phyloP scores from a whole-genome alignment of 768 basidiomycete genomes.

The Udeniomyces megalosporus region DNA sequence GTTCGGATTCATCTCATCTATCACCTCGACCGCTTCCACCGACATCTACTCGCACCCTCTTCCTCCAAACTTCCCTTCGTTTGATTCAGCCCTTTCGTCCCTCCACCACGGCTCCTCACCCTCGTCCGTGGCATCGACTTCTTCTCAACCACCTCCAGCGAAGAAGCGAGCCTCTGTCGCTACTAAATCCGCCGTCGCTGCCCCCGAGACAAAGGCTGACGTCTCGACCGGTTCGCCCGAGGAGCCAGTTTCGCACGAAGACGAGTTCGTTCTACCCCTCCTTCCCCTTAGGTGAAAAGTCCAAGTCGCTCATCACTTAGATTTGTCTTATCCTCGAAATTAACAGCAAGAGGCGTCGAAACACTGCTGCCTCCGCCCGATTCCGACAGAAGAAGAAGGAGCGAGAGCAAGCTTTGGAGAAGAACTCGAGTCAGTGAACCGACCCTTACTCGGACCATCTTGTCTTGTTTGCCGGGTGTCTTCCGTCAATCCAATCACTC shows the following conservation, averaged over 20 bases:
- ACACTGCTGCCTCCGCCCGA: conserved; percentile 81
- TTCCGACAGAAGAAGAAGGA: conserved; percentile 95
- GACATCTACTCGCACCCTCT: background rate
- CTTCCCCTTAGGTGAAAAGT: background rate
- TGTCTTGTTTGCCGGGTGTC: background rate
- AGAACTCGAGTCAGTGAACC: conserved; percentile 38
- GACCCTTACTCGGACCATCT: background rate
- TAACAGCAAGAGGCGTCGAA: conserved; percentile 59
- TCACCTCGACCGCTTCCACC: no score
- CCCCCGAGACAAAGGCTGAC: conserved; percentile 7
- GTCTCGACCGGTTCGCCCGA: background rate
- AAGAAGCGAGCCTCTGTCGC: no score
- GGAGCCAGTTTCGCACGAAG: conserved; percentile 6
- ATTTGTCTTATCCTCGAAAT: background rate
- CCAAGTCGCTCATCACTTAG: background rate
- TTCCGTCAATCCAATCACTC: background rate
- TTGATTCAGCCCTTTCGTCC: no score
- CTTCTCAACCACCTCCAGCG: no score
- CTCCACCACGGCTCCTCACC: background rate
- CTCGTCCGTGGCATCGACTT: background rate
- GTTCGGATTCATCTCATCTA: conserved; percentile 9
- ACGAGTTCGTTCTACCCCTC: conserved; percentile 8
- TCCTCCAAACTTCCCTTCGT: background rate
- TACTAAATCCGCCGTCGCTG: background rate
- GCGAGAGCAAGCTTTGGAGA: conserved; percentile 74